Base-by-base conservation (phyloP, 2,329 filamentous ascomycete species). In the Neocatenulostroma microsporum region DNA sequence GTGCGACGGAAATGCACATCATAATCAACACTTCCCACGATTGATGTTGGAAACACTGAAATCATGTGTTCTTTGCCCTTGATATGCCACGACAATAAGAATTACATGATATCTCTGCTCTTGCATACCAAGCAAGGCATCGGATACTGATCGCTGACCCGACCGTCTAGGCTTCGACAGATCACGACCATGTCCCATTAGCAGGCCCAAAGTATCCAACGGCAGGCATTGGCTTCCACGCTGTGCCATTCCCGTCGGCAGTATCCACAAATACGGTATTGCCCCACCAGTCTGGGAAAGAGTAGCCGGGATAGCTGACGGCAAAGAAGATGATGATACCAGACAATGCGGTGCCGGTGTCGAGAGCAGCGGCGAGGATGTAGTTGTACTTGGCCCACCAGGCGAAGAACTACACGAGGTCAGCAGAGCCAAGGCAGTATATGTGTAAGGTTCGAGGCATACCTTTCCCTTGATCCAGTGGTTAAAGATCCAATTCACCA, bases 381-480 rank as follows among this genome's bases (percentile, higher is more conserved):
- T 60, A 62, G 44, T 61, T 62, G 37, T 60, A 62, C 39, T 60
- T 58, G 28, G 49, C 49, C 44, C 58, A 62, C 35, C 54, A 51
- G 4, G 47, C 45, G 46, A 84, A 79, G 48, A 82, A 84, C 36
- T 67, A 42, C 18, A 24, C 11, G 24, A 33, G 23, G 33, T 41
- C 19, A 79, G 58, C 93, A 0, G 56, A 24, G 21, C 30, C 15
- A 10, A 23, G n/a, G n/a, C n/a, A n/a, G n/a, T 60, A 50, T 63
- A 62, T 37, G 64, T 41, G 93, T 69, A 93, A 93, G 29, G 84
- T 48, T 59, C 82, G 91, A 64, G 83, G 91, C 12, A 91, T 5
- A 36, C 83, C 18, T 47, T 49, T 5, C 54, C 51, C 28, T 54
- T 60, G 38, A 54, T 46, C 26, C n/a, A 93, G 63, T 43, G 39